A percentile compares a stretch with the other conserved stretches of the same genome.
phyloP scores from a whole-genome alignment of 768 basidiomycete species.

The Nidularia sp. region DNA sequence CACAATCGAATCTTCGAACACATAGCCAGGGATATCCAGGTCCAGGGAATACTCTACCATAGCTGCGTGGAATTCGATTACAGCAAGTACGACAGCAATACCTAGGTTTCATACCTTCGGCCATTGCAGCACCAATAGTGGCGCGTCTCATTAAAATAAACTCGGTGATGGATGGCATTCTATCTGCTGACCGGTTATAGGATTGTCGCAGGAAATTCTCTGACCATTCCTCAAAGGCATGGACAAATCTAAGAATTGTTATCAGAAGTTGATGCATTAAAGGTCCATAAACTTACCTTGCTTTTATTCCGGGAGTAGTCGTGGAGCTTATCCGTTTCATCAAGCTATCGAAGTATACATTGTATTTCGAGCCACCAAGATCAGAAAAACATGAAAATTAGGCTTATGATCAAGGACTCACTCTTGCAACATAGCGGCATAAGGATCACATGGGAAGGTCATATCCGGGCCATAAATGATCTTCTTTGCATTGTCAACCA shows the following conservation, averaged over 20 bases:
- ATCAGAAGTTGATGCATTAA: background rate
- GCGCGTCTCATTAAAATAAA: slow-evolving; percentile 12
- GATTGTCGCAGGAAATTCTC: slow-evolving; percentile 8
- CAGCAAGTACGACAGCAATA: background rate
- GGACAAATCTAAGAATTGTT: slow-evolving; percentile 6
- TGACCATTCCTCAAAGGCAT: slow-evolving; percentile 8
- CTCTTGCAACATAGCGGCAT: slow-evolving; percentile 16
- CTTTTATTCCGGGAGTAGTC: background rate
- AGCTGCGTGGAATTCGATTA: slow-evolving; percentile 2
- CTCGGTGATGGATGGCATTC: slow-evolving; percentile 9
- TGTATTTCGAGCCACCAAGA: background rate
- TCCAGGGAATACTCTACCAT: slow-evolving; percentile 13
- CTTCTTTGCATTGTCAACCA: slow-evolving; percentile 9
- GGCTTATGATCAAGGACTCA: slow-evolving; percentile 3
- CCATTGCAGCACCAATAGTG: slow-evolving; percentile 11
- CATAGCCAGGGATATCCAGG: slow-evolving; percentile 8
- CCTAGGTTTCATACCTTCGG: slow-evolving; percentile 6
- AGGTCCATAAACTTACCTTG: background rate
- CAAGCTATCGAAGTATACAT: background rate
- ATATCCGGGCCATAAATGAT: slow-evolving; percentile 5
- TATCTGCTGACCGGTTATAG: background rate
- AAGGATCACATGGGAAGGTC: slow-evolving; percentile 3
- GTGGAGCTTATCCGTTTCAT: background rate
- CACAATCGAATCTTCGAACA: slow-evolving; percentile 11
- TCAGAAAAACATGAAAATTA: no score